phyloP scores from a whole-genome alignment of 805 yeast species.

The Spathaspora hagerdaliae region DNA sequence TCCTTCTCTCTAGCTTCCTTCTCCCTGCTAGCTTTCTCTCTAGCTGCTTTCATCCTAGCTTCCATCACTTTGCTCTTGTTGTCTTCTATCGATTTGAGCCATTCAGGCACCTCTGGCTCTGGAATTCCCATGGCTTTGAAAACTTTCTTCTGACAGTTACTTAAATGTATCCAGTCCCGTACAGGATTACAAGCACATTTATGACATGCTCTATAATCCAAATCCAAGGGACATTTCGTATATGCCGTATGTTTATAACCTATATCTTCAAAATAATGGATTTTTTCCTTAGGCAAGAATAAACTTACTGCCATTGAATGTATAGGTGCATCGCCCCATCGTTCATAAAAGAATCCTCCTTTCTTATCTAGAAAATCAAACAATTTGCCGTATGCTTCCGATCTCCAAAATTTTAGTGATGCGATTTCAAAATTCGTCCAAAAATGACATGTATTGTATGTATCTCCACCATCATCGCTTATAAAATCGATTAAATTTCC shows the following conservation, averaged over 20 bases:
- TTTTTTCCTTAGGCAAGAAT: slow-evolving; percentile 62
- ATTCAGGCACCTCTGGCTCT: too few species aligned
- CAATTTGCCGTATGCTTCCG: slow-evolving; percentile 63
- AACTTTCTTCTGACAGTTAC: not conserved
- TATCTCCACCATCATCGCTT: slow-evolving; percentile 61
- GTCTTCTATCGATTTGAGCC: too few species aligned
- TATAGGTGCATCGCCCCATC: slow-evolving; percentile 95
- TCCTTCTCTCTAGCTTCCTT: too few species aligned
- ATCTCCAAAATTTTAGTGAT: slow-evolving; percentile 68
- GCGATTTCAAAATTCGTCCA: slow-evolving; percentile 92
- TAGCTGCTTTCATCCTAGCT: too few species aligned
- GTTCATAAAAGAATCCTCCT: slow-evolving; percentile 90
- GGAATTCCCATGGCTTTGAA: not conserved
- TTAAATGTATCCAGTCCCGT: slow-evolving; percentile 63
- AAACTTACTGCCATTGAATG: slow-evolving; percentile 85
- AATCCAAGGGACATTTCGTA: slow-evolving; percentile 73
- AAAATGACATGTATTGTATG: slow-evolving; percentile 81
- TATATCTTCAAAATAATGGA: slow-evolving; percentile 78
- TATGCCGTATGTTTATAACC: slow-evolving; percentile 84
- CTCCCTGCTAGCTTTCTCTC: too few species aligned
- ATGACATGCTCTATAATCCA: slow-evolving; percentile 46
- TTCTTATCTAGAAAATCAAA: slow-evolving; percentile 71
- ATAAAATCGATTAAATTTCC: slow-evolving; percentile 69
- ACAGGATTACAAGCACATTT: slow-evolving; percentile 71
- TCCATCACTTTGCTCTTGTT: too few species aligned